Base-by-base conservation (phyloP, 2,329 filamentous ascomycete species). In the Pseudogymnoascus sp. region DNA sequence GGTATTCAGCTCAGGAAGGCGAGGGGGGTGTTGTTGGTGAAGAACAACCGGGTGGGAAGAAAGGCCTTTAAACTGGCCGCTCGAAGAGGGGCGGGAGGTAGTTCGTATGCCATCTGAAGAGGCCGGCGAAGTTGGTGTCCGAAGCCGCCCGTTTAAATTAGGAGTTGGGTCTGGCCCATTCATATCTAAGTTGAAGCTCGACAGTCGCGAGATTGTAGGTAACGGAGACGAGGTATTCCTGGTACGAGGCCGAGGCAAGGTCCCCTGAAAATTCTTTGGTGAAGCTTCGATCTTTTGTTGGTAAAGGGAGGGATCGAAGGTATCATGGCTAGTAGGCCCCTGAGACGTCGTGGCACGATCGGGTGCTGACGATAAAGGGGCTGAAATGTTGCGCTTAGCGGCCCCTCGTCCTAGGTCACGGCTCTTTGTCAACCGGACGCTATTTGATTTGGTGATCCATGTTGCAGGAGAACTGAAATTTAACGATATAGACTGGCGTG, bases 391-490 rank as follows among this genome's bases (percentile, higher is more conserved):
- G 60, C 82, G 81, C 72, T 78, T 80, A 66, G 75, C 77, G 68
- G 75, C 76, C 67, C 70, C 74, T 68, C 73, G 76, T 24, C 75
- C 72, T 61, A 79, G 76, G 65, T 75, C 74, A 64, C 77, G 78
- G 65, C 81, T 78, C 73, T 85, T 87, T 31, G 79, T 75, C 22
- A 81, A 81, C 59, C 83, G 81, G 61, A 86, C 70, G 73, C 84
- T 87, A 62, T 82, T 80, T 7, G 80, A 78, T 71, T 77, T 82
- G 35, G 82, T 75, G 66, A 85, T 81, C 83, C 84, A 86, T 60
- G 76, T 81, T 60, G 76, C 78, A 14, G 84, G 79, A 1, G 84
- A 82, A 65, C 78, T 78, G 65, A 88, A 84, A 62, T 85, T 83
- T 78, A 84, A 81, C 14, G 85, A 87, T 26, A 84, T 75, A 14